Evolutionary conservation across 306 rosid species (phyloP).

Genomic region (Malus asiatica): DNA sequence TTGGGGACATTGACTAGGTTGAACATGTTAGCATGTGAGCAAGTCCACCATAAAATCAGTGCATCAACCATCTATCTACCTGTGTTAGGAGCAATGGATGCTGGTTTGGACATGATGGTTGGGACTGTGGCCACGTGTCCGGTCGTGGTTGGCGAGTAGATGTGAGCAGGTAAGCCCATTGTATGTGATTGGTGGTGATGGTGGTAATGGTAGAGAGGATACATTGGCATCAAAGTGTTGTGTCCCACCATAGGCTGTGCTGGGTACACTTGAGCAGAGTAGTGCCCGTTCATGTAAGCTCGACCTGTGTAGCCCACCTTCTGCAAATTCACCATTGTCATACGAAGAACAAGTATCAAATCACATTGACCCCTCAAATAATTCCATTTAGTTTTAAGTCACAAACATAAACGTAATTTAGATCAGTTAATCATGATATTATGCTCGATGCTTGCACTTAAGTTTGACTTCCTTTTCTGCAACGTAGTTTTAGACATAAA

Average conservation of each 20-base stretch:
- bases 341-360: neutral
- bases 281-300: conserved; percentile 57
- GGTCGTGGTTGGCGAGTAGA: conserved; percentile 37
- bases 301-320: conserved; percentile 44
- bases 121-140: conserved; percentile 38
- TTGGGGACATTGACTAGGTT: conserved; percentile 1
- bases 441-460: too few relatives aligned
- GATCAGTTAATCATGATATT: too few relatives aligned
- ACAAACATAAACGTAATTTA: too few relatives aligned
- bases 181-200: conserved; percentile 64
- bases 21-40: conserved; percentile 6
- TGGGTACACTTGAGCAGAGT: conserved; percentile 39
- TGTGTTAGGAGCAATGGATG: conserved; percentile 44
- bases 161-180: conserved; percentile 59
- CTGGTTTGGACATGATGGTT: conserved; percentile 49
- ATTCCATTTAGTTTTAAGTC: too few relatives aligned
- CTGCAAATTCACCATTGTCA: conserved; percentile 27
- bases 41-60: neutral
- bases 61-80: conserved; percentile 27
- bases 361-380: neutral
- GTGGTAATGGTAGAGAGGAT: conserved; percentile 51
- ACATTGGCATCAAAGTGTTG: conserved; percentile 70
- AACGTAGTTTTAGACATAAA: neutral
- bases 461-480: neutral
- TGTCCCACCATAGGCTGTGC: conserved; percentile 54